phyloP scores from a whole-genome alignment of 148 eudicot species.

The Cornus kousa region DNA sequence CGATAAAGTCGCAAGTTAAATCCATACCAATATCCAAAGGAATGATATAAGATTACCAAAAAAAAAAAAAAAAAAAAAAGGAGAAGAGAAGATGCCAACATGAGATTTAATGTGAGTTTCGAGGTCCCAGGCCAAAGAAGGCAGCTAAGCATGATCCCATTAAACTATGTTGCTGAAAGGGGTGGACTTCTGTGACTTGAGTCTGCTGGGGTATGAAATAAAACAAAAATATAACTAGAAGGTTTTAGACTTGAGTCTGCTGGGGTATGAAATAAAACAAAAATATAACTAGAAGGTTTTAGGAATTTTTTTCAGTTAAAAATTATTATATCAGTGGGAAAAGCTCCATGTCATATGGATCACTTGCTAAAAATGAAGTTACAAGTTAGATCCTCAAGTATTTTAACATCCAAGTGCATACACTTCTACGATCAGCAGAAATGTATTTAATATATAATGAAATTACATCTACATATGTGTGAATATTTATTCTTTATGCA shows the following conservation, averaged over 20 bases:
- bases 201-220: background rate
- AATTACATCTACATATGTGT: background rate
- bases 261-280: background rate
- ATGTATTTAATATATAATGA: background rate
- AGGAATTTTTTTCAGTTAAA: background rate
- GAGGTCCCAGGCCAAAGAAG: background rate
- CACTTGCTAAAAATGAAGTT: too few species aligned
- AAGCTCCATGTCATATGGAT: conserved; percentile 1
- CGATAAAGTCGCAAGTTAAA: background rate
- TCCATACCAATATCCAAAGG: background rate
- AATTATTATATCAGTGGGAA: background rate
- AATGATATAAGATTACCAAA: background rate
- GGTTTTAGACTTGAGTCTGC: background rate
- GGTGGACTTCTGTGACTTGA: background rate
- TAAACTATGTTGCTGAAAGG: background rate
- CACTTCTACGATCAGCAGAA: background rate
- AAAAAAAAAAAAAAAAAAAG: too few species aligned
- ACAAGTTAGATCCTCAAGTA: too few species aligned
- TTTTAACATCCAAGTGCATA: too few species aligned
- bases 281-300: background rate
- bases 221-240: background rate
- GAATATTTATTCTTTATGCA: too few species aligned
- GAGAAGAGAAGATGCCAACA: background rate
- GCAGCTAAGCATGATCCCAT: background rate
- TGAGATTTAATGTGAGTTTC: background rate